Evolutionary conservation across 2,329 filamentous ascomycete genomes (phyloP).

Genomic region (Ophiocordyceps camponoti-saundersi): DNA sequence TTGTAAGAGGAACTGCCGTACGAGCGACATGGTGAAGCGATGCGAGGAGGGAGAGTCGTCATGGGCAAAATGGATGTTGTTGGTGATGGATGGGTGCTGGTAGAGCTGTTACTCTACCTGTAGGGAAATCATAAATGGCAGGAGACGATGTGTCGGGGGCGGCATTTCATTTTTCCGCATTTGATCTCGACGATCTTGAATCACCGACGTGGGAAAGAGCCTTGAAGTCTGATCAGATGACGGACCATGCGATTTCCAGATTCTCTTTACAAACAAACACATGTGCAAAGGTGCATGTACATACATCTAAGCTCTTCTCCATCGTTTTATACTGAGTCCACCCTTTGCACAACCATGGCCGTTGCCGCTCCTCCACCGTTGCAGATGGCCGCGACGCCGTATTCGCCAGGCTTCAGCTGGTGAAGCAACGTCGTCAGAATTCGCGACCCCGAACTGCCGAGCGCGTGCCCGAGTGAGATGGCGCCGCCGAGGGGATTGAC

Average conservation of each 20-base stretch:
- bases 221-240: too few relatives aligned
- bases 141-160: constrained; percentile 30
- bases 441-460: constrained; percentile 83
- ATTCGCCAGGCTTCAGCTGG: constrained; percentile 81
- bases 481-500: constrained; percentile 85
- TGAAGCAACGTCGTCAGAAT: constrained; percentile 84
- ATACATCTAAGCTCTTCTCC: too few relatives aligned
- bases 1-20: constrained; percentile 50
- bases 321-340: constrained; percentile 36
- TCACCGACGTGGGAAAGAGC: too few relatives aligned
- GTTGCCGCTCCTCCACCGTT: constrained; percentile 90
- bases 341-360: constrained; percentile 76
- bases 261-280: too few relatives aligned
- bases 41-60: not conserved
- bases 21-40: constrained; percentile 20
- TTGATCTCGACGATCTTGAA: too few relatives aligned
- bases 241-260: too few relatives aligned
- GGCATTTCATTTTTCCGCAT: not conserved
- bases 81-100: not conserved
- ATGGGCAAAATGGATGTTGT: not conserved
- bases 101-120: too few relatives aligned
- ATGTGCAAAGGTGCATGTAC: too few relatives aligned
- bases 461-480: constrained; percentile 78
- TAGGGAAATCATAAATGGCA: too few relatives aligned
- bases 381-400: constrained; percentile 89